These are phyloP conservation scores for Didymella sp. DNA, from an alignment of 2,329 filamentous ascomycete genomes.

Conservation along the genomic window DNA sequence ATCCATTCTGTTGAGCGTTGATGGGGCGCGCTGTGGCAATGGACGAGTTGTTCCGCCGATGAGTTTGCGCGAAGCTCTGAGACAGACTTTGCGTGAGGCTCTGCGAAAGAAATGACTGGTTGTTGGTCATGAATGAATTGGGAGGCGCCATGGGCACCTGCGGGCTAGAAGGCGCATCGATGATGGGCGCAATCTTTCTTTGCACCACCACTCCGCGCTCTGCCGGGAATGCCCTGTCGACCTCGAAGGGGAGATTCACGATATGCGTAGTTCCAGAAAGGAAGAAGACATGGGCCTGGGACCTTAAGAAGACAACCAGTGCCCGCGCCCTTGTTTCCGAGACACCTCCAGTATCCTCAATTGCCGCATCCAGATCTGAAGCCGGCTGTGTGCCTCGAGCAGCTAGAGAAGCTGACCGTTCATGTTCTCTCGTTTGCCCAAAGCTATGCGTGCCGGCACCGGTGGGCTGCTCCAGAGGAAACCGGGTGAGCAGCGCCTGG, in stretches of 20 bases:
- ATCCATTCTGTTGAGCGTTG: slow-evolving; percentile 31
- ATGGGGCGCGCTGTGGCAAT: slow-evolving; percentile 32
- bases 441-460: slow-evolving; percentile 16
- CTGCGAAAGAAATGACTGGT: slow-evolving; percentile 60
- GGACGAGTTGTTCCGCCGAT: slow-evolving; percentile 39
- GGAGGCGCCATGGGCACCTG: slow-evolving; percentile 67
- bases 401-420: slow-evolving; percentile 33
- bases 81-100: slow-evolving; percentile 64
- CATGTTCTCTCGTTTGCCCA: slow-evolving; percentile 20
- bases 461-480: slow-evolving; percentile 60
- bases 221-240: slow-evolving; percentile 83
- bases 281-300: slow-evolving; percentile 93
- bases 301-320: slow-evolving; percentile 88
- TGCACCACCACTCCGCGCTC: slow-evolving; percentile 86
- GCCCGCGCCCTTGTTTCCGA: slow-evolving; percentile 58
- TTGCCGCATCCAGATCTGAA: slow-evolving; percentile 34
- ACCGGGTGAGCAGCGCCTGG: slow-evolving; percentile 86
- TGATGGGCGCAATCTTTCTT: slow-evolving; percentile 69
- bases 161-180: slow-evolving; percentile 45
- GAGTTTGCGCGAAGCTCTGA: slow-evolving; percentile 47
- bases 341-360: slow-evolving; percentile 26
- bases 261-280: slow-evolving; percentile 86
- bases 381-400: slow-evolving; percentile 46
- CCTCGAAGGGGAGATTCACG: slow-evolving; percentile 92
- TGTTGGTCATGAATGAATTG: slow-evolving; percentile 76